Base-by-base conservation (phyloP, 805 yeast genomes). In the Wickerhamomyces queroliae region DNA sequence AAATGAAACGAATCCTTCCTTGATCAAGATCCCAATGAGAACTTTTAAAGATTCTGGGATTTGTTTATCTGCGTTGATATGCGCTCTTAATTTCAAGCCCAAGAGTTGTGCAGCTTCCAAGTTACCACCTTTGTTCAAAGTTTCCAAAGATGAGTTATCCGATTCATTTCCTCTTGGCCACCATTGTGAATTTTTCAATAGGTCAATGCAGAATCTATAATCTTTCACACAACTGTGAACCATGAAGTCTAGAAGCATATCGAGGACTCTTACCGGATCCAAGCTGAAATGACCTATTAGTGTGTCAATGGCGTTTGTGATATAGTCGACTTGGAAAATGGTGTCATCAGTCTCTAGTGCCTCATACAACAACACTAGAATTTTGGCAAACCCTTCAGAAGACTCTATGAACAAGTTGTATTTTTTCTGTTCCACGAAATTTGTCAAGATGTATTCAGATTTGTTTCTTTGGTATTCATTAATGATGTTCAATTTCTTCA, bases 371-470 rank as follows among this genome's bases (percentile, higher is more conserved):
- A 80, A 76, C 2, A 69, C 69, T 1, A 78, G 56, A 24, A 85
- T 62, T 48, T 78, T 80, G 11, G 95, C 60, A 59, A 76, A 89
- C 1, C 96, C 97, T 53, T 83, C 88, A 19, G 78, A 65, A 44
- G 83, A 83, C 57, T 90, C 96, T 36, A 78, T 75, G 7, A 86
- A 50, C 15, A 88, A 63, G 42, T 84, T 83, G 62, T 67, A 87
- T 46, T 80, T 76, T 52, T 69, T 69, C 43, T 77, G 71, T 28
- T 48, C 45, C 1, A 50, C 40, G 16, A 44, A 18, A 5, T 32
- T 33, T 3, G 36, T 32, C 8, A 39, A 32, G 17, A 37, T 25
- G 5, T 36, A 26, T 1, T 23, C 22, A 10, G 18, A 21, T 7
- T 19, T 38, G 12, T 26, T 25, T 13, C 36, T 34, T 12, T 38